Evolutionary conservation across 139 green algal species (phyloP), one percentile per base, ranked within the genome.

Genomic region (Chlamydomonas urium): DNA sequence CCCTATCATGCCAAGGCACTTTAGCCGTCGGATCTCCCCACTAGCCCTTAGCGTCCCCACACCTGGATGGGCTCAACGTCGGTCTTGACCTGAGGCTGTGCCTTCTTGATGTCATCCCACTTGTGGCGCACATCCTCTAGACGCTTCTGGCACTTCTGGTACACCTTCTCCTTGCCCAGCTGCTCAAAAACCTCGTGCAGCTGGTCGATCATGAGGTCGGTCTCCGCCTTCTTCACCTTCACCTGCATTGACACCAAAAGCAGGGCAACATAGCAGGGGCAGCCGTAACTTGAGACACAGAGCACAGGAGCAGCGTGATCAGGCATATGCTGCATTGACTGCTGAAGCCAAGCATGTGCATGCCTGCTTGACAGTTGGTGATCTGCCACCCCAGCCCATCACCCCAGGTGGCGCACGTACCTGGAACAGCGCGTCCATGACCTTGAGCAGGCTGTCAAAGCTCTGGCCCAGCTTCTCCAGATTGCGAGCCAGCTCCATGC

Each of bases 371-470:
- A n/a, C n/a, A n/a, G n/a, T n/a, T n/a, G n/a, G n/a, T n/a, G n/a
- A n/a, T n/a, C n/a, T n/a, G n/a, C n/a, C n/a, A n/a, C n/a, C n/a
- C n/a, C n/a, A n/a, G n/a, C n/a, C n/a, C n/a, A n/a, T n/a, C n/a
- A n/a, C n/a, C n/a, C n/a, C n/a, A n/a, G n/a, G n/a, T n/a, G n/a
- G n/a, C n/a, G n/a, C n/a, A 26, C 57, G 38, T 26, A 75, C 69
- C 71, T 84, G 78, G 73, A 88, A 93, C 79, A 95, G 75, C 0
- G 79, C 75, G 69, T 90, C 87, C 91, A 95, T 93, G 23, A 94
- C 89, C 82, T 91, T 84, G 47, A 92, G 83, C 73, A 92, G 82
- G 50, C 60, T 78, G 32, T 89, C 79, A 62, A 91, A 90, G 71
- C 77, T 78, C 73, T 84, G 75, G n/a, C 38, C 58, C 38, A 89